These are phyloP conservation scores for Rhodocollybia butyracea DNA, from an alignment of 768 basidiomycete genomes.

Conservation along the genomic window DNA sequence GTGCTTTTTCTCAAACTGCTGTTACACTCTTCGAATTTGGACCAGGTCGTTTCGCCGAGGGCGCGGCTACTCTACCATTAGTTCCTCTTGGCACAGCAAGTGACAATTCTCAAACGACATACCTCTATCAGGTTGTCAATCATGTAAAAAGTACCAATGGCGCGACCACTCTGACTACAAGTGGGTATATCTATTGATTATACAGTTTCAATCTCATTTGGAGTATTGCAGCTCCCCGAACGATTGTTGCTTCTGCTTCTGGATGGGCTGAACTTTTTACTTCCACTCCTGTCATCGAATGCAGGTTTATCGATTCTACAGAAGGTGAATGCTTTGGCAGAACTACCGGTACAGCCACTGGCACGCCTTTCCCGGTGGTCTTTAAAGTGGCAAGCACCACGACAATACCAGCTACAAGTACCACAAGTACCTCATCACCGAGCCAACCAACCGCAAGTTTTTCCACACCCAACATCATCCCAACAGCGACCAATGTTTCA, in stretches of 20 bases:
- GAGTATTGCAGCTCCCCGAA: background rate
- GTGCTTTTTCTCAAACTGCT: background rate
- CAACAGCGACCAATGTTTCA: background rate
- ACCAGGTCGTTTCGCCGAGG: background rate
- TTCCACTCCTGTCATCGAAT: background rate
- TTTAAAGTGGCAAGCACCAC: background rate
- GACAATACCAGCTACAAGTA: no score
- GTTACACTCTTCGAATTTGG: conserved; percentile 1
- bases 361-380: background rate
- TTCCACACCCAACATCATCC: background rate
- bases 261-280: background rate
- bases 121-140: background rate
- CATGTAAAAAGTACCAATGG: background rate
- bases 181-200: background rate
- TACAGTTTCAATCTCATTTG: background rate
- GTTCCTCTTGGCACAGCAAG: background rate
- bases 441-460: background rate
- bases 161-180: background rate
- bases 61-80: background rate
- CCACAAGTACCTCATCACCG: background rate
- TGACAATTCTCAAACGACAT: background rate
- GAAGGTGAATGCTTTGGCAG: background rate
- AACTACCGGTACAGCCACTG: background rate
- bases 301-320: background rate
- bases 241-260: background rate